A percentile compares a stretch with the other conserved stretches of the same genome.
Conservation (phyloP, 352 stramenopile species). For the Stramenopiles sp. region DNA sequence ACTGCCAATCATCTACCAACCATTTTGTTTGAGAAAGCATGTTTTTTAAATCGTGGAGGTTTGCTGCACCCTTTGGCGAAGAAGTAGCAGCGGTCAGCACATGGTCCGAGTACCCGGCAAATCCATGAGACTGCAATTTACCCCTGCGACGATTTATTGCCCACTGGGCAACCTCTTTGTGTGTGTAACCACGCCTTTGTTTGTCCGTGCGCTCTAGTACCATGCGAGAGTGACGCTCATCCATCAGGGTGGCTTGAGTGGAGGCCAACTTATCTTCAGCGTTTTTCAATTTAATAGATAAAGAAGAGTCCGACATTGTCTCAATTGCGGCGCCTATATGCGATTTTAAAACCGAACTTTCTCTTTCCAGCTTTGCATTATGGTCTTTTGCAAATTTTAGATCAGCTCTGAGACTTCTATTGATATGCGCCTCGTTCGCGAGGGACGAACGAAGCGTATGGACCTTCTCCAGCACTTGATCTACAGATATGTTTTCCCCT, state of each 20-base stretch:
- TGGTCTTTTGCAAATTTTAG: neutral
- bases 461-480: neutral
- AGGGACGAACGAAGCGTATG: neutral
- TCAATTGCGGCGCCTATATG: neutral
- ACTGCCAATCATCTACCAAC: too few species aligned
- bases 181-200: neutral
- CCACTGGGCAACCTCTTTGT: slow-evolving; percentile 1
- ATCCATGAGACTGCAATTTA: too few species aligned
- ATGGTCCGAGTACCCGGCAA: too few species aligned
- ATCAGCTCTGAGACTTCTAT: neutral
- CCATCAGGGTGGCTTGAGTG: neutral
- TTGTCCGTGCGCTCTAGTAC: neutral
- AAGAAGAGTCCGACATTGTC: neutral
- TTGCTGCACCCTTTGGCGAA: too few species aligned
- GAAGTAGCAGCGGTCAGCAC: too few species aligned
- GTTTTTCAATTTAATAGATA: neutral
- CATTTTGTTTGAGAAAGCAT: too few species aligned
- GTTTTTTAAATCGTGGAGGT: too few species aligned
- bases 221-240: neutral
- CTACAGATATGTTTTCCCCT: neutral
- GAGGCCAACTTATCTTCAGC: neutral
- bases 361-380: neutral
- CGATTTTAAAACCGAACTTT: neutral
- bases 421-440: neutral
- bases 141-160: neutral